A percentile compares a stretch with the other conserved stretches of the same genome.
These are phyloP conservation scores for Vaccinium myrtillus DNA, from an alignment of 148 eudicot species.

Conservation along the genomic window DNA sequence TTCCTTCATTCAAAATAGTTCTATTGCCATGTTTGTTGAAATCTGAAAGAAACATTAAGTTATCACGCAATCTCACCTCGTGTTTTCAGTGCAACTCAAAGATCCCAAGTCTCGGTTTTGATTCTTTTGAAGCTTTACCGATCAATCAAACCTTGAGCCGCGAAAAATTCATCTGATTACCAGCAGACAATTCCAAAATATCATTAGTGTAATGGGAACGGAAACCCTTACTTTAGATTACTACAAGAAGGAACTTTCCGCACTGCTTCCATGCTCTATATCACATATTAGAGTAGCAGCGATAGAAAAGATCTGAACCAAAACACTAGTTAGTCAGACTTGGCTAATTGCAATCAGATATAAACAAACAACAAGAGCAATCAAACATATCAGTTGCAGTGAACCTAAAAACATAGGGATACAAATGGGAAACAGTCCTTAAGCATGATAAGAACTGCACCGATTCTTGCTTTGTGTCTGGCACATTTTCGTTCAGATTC, in stretches of 20 bases:
- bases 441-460: neutral
- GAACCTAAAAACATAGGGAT: neutral
- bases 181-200: neutral
- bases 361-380: neutral
- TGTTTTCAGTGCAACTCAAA: neutral
- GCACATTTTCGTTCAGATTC: neutral
- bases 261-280: neutral
- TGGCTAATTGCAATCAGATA: neutral
- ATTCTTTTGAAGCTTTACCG: neutral
- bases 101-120: neutral
- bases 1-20: neutral
- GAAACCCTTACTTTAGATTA: neutral
- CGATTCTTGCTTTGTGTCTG: neutral
- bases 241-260: neutral
- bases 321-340: neutral
- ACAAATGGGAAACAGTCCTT: neutral
- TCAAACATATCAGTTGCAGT: neutral
- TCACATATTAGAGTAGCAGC: neutral
- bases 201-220: neutral
- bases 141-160: neutral
- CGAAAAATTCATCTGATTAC: neutral
- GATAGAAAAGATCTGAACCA: neutral
- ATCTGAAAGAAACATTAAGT: neutral
- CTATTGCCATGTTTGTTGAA: neutral
- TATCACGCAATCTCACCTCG: neutral